A percentile compares a stretch with the other conserved stretches of the same genome.
These are phyloP conservation scores for Chrysosporium keratinophilum DNA, from an alignment of 2,329 filamentous ascomycete genomes.

Conservation along the genomic window DNA sequence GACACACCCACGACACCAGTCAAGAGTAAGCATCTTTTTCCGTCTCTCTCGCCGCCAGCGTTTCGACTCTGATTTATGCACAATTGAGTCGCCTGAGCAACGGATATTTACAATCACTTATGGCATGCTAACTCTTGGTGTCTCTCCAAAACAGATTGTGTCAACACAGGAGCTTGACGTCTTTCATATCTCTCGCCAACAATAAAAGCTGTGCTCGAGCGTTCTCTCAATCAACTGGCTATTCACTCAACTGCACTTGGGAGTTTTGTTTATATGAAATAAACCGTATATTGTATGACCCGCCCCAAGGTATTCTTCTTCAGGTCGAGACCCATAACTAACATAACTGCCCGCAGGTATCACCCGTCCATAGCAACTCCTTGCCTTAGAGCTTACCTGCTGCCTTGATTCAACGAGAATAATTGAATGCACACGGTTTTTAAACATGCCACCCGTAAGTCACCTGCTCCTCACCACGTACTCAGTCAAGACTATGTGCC, in stretches of 20 bases:
- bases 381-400: neutral
- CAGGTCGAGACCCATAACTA: neutral
- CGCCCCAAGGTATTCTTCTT: neutral
- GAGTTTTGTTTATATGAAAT: neutral
- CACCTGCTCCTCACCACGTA: constrained; percentile 7
- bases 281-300: neutral
- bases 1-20: neutral
- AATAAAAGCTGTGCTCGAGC: neutral
- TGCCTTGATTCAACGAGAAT: neutral
- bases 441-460: constrained; percentile 50
- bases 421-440: constrained; percentile 7
- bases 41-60: neutral
- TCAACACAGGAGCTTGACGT: constrained; percentile 6
- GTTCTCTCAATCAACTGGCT: neutral
- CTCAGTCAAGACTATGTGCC: neutral
- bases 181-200: neutral
- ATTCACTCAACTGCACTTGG: neutral
- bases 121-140: neutral
- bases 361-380: neutral
- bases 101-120: neutral
- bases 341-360: neutral
- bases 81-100: neutral
- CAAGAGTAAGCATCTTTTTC: neutral
- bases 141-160: neutral
- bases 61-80: neutral